Base-by-base conservation (phyloP, 1,284 basidiomycete species). In the Cryptococcus deneoformans region DNA sequence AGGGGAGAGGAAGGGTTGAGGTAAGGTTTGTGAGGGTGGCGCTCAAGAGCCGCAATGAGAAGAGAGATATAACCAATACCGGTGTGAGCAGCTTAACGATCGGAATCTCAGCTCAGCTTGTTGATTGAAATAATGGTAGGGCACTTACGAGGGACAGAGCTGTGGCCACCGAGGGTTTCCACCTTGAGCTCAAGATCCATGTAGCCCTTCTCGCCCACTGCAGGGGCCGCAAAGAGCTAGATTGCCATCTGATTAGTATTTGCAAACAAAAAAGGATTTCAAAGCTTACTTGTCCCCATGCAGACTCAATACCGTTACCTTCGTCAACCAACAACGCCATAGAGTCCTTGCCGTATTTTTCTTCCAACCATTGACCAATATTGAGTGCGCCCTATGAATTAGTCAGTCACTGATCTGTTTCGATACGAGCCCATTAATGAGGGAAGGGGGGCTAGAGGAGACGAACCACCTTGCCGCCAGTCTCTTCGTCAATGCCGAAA, bases 401-500 rank as follows among this genome's bases (percentile, higher is more conserved):
- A 53, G 42, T 46, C 34, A 54, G 34, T 40, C 39, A 24, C 20
- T 20, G 50, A 20, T 20, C 20, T 20, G 20, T 20, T 20, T 20
- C 20, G 20, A 20, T 20, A 20, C 20, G 20, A 20, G 20, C 20
- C 20, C 16, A 34, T 9, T 6, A 8, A 14, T 16, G 20, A 20
- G 20, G 1, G 20, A 20, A 43, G 43, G 36, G 43, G 36, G 44
- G 42, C 10, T 43, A 53, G 3, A 12, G 46, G 58, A 50, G 35
- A 67, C 70, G 64, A 61, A 74, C 72, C 51, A 73, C 65, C 62
- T 70, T 73, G 51, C 86, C 85, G 34, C 81, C 79, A 2, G 79
- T 70, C 73, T 89, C 87, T 65, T 89, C 88, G 65, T 89, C 87
- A 57, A 84, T 85, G n/a, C 88, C 88, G 52, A 84, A 85, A 1